A percentile compares a stretch with the other conserved stretches of the same genome.
phyloP scores from a whole-genome alignment of 2,329 filamentous ascomycete species.

The Pseudodiploospora longispora region DNA sequence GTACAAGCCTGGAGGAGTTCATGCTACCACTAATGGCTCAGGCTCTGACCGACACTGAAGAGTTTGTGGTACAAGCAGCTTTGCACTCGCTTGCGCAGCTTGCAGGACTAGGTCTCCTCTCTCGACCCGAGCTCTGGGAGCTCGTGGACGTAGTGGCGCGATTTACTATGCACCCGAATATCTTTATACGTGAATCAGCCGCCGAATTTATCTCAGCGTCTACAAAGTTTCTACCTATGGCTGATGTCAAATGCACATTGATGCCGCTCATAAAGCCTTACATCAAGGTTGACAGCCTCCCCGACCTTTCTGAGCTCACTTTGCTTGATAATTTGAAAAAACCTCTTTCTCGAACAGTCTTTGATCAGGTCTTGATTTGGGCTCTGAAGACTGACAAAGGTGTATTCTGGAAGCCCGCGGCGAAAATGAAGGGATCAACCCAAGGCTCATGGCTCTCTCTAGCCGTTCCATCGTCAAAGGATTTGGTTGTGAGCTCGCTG shows the following conservation, averaged over 20 bases:
- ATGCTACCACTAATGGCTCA: slow-evolving; percentile 94
- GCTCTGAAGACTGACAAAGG: slow-evolving; percentile 73
- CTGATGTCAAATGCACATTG: slow-evolving; percentile 78
- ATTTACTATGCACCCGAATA: slow-evolving; percentile 88
- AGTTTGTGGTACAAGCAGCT: slow-evolving; percentile 87
- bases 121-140: slow-evolving; percentile 78
- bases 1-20: slow-evolving; percentile 84
- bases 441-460: slow-evolving; percentile 53
- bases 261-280: slow-evolving; percentile 75
- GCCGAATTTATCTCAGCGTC: slow-evolving; percentile 74
- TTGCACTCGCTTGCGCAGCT: slow-evolving; percentile 82
- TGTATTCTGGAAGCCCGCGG: slow-evolving; percentile 76
- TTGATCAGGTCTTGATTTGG: slow-evolving; percentile 83
- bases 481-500: slow-evolving; percentile 49
- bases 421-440: slow-evolving; percentile 54
- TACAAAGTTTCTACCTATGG: slow-evolving; percentile 64
- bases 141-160: slow-evolving; percentile 74
- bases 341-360: slow-evolving; percentile 68
- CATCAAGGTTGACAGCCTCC: slow-evolving; percentile 62
- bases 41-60: slow-evolving; percentile 84
- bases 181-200: slow-evolving; percentile 90
- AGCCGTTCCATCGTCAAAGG: slow-evolving; percentile 47
- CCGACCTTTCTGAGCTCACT: slow-evolving; percentile 60
- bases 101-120: slow-evolving; percentile 79
- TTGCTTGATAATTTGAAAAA: slow-evolving; percentile 77